Evolutionary conservation across 73 alveolate genomes (phyloP), one percentile per base, ranked within the genome.

Genomic region (Stentor roeselii): DNA sequence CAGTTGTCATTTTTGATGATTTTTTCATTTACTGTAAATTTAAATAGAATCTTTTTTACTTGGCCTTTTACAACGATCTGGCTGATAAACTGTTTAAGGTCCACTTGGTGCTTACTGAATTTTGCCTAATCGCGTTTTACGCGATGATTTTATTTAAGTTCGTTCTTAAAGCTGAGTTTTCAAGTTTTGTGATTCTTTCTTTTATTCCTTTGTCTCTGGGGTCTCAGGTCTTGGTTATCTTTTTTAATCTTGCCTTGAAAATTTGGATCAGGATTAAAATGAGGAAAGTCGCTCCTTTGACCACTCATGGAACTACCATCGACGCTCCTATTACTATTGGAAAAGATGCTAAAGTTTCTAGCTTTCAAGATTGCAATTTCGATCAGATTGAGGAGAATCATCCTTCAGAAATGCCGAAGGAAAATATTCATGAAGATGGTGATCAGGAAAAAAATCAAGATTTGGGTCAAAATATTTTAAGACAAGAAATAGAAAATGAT

Each of bases 121-220:
- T 3, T 36, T 36, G 36, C 30, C 4, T 21, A 34, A 82, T 15
- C 14, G 75, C 40, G 74, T 1, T 31, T 32, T 39, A 36, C 39
- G 3, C 84, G 39, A 41, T 76, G 84, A 14, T 78, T 78, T 31
- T 67, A 76, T 15, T 36, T 40, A 21, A 67, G n/a, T n/a, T n/a
- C n/a, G n/a, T n/a, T n/a, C 34, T 67, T 40, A 67, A 76, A 39
- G n/a, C 39, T 39, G 6, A 39, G 30, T 34, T 59, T 27, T 32
- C 74, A 31, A n/a, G 11, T 59, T 59, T 59, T 1, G 36, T 85
- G 91, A 36, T 42, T 85, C 15, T 84, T 87, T 60, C 94, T 85
- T 3, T 42, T 77, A 86, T 88, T 91, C 82, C 94, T 85, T 31
- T 85, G 11, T 59, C 86, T 42, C 21, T 58, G 40, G 86, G 60